Conservation (phyloP, 306 rosid species). For the Fragaria ananassa region DNA sequence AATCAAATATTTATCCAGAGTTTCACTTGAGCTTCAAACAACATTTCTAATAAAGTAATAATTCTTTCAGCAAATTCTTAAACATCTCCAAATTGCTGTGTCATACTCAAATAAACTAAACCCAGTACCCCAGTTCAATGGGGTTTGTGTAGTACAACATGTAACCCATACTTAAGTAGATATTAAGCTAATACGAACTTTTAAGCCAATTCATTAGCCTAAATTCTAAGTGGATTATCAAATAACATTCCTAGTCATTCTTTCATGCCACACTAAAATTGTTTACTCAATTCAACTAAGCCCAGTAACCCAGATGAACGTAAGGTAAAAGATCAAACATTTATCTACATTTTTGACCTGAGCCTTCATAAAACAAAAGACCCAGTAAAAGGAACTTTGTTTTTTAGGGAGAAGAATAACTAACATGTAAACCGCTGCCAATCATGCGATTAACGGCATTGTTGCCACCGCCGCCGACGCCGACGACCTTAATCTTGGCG, state of each 20-base stretch:
- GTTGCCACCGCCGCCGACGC: conserved; percentile 95
- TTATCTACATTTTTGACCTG: conserved; percentile 6
- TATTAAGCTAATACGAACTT: neutral
- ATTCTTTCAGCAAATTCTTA: too few relatives aligned
- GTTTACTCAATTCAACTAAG: neutral
- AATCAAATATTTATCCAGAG: too few relatives aligned
- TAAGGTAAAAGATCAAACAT: neutral
- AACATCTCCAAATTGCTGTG: too few relatives aligned
- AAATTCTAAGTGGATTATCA: neutral
- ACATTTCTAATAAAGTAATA: too few relatives aligned
- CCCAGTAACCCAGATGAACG: neutral
- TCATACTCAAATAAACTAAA: too few relatives aligned
- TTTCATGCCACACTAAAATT: neutral
- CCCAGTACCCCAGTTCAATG: too few relatives aligned
- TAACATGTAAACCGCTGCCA: conserved; percentile 77
- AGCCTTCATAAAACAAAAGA: conserved; percentile 5
- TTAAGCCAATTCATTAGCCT: neutral
- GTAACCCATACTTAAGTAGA: too few relatives aligned
- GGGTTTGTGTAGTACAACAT: too few relatives aligned
- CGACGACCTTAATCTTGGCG: conserved; percentile 91
- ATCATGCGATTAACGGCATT: conserved; percentile 97
- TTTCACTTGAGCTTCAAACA: too few relatives aligned
- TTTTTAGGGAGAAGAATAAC: conserved; percentile 19
- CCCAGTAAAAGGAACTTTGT: neutral
- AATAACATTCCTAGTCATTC: too few relatives aligned